These are phyloP conservation scores for Dryas integrifolia DNA, from an alignment of 331 rosid genomes.

Conservation along the genomic window DNA sequence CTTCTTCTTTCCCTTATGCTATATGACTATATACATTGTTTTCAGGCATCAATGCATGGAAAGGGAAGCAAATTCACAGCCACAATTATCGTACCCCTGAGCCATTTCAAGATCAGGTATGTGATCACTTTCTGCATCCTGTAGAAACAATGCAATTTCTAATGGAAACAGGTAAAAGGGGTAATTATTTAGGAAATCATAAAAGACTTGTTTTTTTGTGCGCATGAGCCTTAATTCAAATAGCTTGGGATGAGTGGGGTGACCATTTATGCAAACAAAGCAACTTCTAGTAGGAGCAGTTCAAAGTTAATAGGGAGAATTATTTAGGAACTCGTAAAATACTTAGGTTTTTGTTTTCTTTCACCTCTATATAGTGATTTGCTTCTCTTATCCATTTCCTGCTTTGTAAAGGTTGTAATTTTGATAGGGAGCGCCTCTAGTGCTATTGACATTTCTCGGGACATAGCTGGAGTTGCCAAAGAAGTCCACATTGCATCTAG, in stretches of 20 bases:
- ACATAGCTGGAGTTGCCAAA: constrained; percentile 66
- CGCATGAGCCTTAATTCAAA: too few species aligned
- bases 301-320: neutral
- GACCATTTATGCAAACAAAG: neutral
- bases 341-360: neutral
- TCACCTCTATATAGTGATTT: neutral
- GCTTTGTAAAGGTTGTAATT: constrained; percentile 53
- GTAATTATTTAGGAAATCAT: too few species aligned
- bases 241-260: too few species aligned
- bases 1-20: neutral
- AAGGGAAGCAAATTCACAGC: constrained; percentile 81
- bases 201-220: neutral
- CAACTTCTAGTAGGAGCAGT: constrained; percentile 2
- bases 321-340: too few species aligned
- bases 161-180: too few species aligned
- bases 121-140: constrained; percentile 11
- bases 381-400: neutral
- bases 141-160: neutral
- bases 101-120: constrained; percentile 70
- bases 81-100: constrained; percentile 77
- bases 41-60: constrained; percentile 62
- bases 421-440: constrained; percentile 74
- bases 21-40: too few species aligned
- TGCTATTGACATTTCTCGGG: constrained; percentile 72
- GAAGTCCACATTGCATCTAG: constrained; percentile 77